Evolutionary conservation across 768 basidiomycete species (phyloP).

Genomic region (Leccinum barrowsii): DNA sequence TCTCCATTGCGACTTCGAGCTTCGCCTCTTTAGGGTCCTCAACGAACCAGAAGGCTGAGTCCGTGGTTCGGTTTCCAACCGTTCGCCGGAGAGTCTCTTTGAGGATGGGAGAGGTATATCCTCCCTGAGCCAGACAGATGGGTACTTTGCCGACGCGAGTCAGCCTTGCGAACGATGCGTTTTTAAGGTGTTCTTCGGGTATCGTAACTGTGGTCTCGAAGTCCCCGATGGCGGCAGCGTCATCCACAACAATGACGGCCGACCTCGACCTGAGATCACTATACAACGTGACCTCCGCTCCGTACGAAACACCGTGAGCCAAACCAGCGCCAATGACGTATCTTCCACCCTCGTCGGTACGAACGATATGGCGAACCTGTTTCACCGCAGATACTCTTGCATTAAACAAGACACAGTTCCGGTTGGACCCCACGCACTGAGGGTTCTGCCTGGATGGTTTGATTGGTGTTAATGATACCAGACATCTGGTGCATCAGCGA

Average conservation of each 20-base stretch:
- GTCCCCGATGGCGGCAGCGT: conserved; percentile 7
- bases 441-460: conserved; percentile 24
- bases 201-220: conserved; percentile 8
- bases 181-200: background rate
- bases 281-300: conserved; percentile 21
- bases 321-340: conserved; percentile 23
- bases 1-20: background rate
- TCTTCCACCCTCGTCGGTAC: background rate
- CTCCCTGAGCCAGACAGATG: background rate
- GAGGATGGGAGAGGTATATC: background rate
- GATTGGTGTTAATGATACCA: background rate
- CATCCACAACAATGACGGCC: conserved; percentile 3
- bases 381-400: conserved; percentile 10
- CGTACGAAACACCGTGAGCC: conserved; percentile 24
- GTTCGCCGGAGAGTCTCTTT: background rate
- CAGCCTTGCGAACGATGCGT: conserved; percentile 3
- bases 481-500: too few relatives aligned
- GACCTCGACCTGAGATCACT: background rate
- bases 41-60: background rate
- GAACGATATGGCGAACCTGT: conserved; percentile 5
- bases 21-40: background rate
- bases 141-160: background rate
- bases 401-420: conserved; percentile 25
- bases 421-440: conserved; percentile 26
- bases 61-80: background rate